A percentile compares a stretch with the other conserved stretches of the same genome.
These are phyloP conservation scores for Hyphopichia khmerensis DNA, from an alignment of 1,139 yeast genomes.

Conservation along the genomic window DNA sequence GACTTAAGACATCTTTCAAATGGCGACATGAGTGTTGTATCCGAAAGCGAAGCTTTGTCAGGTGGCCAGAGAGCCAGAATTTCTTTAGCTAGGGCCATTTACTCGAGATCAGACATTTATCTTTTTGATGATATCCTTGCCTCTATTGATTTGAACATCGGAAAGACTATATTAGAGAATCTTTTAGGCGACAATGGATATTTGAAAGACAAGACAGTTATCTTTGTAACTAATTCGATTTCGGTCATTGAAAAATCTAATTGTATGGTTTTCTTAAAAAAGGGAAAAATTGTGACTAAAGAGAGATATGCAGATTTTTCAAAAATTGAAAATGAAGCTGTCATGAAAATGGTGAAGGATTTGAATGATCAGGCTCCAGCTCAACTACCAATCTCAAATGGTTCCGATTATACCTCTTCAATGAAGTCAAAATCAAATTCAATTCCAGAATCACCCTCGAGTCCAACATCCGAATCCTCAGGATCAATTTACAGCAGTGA, in stretches of 20 bases:
- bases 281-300: constrained; percentile 10
- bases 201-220: constrained; percentile 22
- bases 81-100: constrained; percentile 26
- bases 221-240: constrained; percentile 27
- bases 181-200: constrained; percentile 19
- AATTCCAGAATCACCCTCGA: not conserved
- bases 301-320: not conserved
- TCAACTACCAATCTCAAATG: not conserved
- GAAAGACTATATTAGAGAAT: constrained; percentile 18
- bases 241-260: constrained; percentile 21
- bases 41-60: constrained; percentile 28
- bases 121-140: constrained; percentile 22
- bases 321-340: not conserved
- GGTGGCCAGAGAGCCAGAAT: constrained; percentile 30
- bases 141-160: constrained; percentile 23
- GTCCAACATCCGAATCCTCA: no score
- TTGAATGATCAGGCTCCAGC: not conserved
- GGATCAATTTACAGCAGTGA: not conserved
- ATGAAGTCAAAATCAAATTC: not conserved
- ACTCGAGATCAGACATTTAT: constrained; percentile 24
- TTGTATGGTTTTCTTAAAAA: constrained; percentile 19
- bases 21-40: constrained; percentile 25
- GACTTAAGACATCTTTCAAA: constrained; percentile 22
- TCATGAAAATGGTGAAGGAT: not conserved
- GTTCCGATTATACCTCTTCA: no score